These are phyloP conservation scores for Hypoxylon subgilvum DNA, from an alignment of 495 filamentous ascomycete species.

Conservation along the genomic window DNA sequence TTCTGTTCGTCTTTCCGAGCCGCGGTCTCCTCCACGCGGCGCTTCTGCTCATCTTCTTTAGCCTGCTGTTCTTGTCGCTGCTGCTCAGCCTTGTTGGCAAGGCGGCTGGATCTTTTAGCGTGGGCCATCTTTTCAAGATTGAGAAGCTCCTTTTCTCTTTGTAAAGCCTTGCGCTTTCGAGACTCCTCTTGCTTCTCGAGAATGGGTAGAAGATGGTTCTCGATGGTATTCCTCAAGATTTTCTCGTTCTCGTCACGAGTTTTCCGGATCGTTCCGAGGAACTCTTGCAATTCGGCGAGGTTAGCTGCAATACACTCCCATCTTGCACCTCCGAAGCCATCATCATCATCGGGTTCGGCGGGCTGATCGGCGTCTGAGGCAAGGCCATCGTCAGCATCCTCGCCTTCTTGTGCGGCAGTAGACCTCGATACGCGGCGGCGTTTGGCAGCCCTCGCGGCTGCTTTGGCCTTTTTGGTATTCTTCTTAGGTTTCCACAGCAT, in stretches of 20 bases:
- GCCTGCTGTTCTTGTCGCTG: slow-evolving; percentile 75
- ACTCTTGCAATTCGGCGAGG: slow-evolving; percentile 73
- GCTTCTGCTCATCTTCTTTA: slow-evolving; percentile 73
- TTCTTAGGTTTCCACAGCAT: slow-evolving; percentile 69
- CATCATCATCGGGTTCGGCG: slow-evolving; percentile 60
- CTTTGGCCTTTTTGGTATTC: slow-evolving; percentile 75
- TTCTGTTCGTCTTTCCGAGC: slow-evolving; percentile 72
- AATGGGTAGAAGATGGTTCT: slow-evolving; percentile 78
- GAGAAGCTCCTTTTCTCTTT: slow-evolving; percentile 78
- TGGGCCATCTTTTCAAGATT: slow-evolving; percentile 84
- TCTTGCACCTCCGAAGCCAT: slow-evolving; percentile 71
- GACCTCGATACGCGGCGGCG: slow-evolving; percentile 65
- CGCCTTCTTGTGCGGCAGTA: slow-evolving; percentile 40
- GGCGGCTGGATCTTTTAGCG: slow-evolving; percentile 88
- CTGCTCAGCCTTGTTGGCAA: slow-evolving; percentile 79
- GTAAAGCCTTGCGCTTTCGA: slow-evolving; percentile 68
- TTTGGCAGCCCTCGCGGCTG: slow-evolving; percentile 71
- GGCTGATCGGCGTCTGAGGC: slow-evolving; percentile 46
- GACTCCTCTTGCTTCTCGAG: slow-evolving; percentile 82
- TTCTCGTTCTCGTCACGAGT: slow-evolving; percentile 84
- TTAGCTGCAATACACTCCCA: slow-evolving; percentile 93
- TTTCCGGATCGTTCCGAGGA: slow-evolving; percentile 72
- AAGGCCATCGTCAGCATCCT: slow-evolving; percentile 58
- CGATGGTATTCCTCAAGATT: slow-evolving; percentile 68
- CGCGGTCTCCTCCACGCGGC: slow-evolving; percentile 65